Conservation (phyloP, 331 rosid genomes). For the Cydonia oblonga region DNA sequence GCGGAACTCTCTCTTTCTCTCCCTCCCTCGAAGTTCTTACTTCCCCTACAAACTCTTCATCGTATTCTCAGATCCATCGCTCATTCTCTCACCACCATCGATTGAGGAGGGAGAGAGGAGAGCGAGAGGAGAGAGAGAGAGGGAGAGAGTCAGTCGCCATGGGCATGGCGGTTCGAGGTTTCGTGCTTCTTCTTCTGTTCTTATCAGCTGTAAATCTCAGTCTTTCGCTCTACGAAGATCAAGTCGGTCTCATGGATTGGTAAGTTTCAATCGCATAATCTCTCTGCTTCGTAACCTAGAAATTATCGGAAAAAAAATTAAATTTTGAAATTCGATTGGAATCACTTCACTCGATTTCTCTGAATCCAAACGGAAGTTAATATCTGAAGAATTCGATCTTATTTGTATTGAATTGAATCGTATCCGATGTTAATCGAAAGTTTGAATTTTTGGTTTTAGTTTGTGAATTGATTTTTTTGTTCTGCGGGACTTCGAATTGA, state of each 20-base stretch:
- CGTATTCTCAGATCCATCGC: constrained; percentile 38
- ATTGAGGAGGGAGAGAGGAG: not conserved
- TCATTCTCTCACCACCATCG: not conserved
- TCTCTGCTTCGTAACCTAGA: not conserved
- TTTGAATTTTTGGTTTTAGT: not conserved
- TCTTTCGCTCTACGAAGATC: constrained; percentile 75
- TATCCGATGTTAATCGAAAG: not conserved
- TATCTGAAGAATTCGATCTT: not conserved
- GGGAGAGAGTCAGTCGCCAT: constrained; percentile 8
- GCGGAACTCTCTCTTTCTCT: not conserved
- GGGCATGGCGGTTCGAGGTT: constrained; percentile 61
- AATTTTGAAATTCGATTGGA: not conserved
- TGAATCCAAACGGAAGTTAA: not conserved
- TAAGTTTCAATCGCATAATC: constrained; percentile 22
- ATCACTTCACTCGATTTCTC: not conserved
- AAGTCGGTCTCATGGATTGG: constrained; percentile 97
- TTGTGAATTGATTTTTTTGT: not conserved
- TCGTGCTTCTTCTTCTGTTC: constrained; percentile 28
- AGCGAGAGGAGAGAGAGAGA: not conserved
- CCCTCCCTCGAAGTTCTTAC: not conserved
- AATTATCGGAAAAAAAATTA: not conserved
- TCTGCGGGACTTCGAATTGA: not conserved
- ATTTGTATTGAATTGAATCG: not conserved
- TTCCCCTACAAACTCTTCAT: not conserved
- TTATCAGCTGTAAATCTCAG: constrained; percentile 19